A percentile compares a stretch with the other conserved stretches of the same genome.
Conservation (phyloP, 441 rosid species). For the Euphorbia corollata region DNA sequence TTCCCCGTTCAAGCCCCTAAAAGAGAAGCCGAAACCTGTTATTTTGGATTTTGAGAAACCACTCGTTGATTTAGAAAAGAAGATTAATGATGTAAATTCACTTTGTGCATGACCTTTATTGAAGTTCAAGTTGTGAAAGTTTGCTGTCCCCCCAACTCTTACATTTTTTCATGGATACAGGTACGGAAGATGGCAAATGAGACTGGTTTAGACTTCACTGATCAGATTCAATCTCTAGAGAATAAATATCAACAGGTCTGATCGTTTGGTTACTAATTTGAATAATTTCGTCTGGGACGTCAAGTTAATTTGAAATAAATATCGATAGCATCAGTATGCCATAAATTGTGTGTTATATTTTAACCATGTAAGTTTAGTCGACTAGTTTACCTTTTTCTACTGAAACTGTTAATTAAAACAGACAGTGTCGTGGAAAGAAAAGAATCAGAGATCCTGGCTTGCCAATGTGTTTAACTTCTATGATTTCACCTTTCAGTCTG, state of each 20-base stretch:
- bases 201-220: conserved; percentile 79
- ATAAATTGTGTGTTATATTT: too few relatives aligned
- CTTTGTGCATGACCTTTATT: conserved; percentile 2
- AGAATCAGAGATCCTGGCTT: too few relatives aligned
- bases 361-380: too few relatives aligned
- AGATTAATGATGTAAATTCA: conserved; percentile 59
- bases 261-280: too few relatives aligned
- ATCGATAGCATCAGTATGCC: too few relatives aligned
- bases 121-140: background rate
- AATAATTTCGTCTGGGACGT: too few relatives aligned
- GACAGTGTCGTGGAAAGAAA: too few relatives aligned
- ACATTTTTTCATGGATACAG: conserved; percentile 34
- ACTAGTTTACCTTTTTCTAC: too few relatives aligned
- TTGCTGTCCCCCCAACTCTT: background rate
- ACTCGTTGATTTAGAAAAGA: conserved; percentile 66
- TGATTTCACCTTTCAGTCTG: too few relatives aligned
- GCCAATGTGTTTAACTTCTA: too few relatives aligned
- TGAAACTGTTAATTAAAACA: too few relatives aligned
- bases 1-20: conserved; percentile 71
- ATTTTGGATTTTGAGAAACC: conserved; percentile 85
- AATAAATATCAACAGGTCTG: conserved; percentile 69
- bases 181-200: conserved; percentile 88
- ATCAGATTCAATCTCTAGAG: conserved; percentile 70
- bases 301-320: too few relatives aligned
- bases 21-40: conserved; percentile 67